Conservation (phyloP, 169 alveolate species). For the Plasmodium gonderi region DNA sequence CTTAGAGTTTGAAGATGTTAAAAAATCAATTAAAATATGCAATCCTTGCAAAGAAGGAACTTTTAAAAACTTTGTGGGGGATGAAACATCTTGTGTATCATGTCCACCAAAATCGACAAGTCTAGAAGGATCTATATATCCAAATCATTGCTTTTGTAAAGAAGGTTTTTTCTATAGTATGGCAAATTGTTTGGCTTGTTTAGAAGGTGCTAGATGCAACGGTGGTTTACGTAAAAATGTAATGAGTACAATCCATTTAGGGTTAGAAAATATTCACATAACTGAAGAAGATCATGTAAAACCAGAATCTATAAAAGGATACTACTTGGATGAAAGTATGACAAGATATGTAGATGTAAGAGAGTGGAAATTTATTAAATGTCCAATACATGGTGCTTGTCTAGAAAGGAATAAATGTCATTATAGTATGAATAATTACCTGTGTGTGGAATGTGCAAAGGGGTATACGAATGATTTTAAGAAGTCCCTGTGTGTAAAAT, state of each 20-base stretch:
- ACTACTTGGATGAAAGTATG: conserved; percentile 81
- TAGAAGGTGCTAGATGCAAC: conserved; percentile 87
- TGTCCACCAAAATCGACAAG: conserved; percentile 87
- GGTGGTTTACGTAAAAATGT: conserved; percentile 82
- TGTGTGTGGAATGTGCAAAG: conserved; percentile 86
- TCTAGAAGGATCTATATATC: conserved; percentile 83
- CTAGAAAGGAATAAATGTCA: conserved; percentile 83
- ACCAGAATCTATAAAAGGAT: conserved; percentile 86
- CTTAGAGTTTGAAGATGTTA: conserved; percentile 49
- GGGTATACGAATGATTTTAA: conserved; percentile 87
- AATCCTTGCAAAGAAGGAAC: conserved; percentile 86
- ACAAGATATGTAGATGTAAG: conserved; percentile 78
- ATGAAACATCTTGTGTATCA: conserved; percentile 83
- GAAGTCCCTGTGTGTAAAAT: conserved; percentile 82
- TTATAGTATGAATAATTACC: conserved; percentile 84
- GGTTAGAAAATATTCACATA: conserved; percentile 73
- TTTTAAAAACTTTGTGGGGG: conserved; percentile 87
- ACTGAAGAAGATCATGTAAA: conserved; percentile 82
- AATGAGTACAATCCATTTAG: conserved; percentile 23
- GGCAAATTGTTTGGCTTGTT: conserved; percentile 85
- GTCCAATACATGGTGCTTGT: conserved; percentile 88
- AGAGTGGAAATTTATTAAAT: conserved; percentile 86
- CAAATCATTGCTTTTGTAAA: conserved; percentile 87
- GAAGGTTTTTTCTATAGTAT: conserved; percentile 84
- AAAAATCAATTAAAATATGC: conserved; percentile 76